These are phyloP conservation scores for Mycena amicta DNA, from an alignment of 768 basidiomycete species.

Conservation along the genomic window DNA sequence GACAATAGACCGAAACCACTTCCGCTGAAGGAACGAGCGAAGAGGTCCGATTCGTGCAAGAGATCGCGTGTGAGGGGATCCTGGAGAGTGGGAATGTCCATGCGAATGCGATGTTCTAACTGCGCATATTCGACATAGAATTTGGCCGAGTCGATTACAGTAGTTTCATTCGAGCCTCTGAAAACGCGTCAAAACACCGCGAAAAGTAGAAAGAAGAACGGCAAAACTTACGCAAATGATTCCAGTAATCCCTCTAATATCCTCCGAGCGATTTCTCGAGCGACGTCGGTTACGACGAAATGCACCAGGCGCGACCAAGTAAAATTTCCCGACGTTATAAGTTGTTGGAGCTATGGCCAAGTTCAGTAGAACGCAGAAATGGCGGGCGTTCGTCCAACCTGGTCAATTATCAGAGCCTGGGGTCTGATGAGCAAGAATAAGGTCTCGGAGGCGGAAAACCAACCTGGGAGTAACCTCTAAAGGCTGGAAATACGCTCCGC, in stretches of 20 bases:
- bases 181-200: conserved; percentile 20
- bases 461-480: conserved; percentile 82
- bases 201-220: conserved; percentile 15
- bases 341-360: conserved; percentile 60
- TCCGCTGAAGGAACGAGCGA: conserved; percentile 79
- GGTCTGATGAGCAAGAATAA: conserved; percentile 20
- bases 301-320: conserved; percentile 60
- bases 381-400: conserved; percentile 49
- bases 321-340: conserved; percentile 72
- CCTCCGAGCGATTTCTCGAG: conserved; percentile 65
- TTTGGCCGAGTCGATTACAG: conserved; percentile 73
- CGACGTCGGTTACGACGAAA: conserved; percentile 46
- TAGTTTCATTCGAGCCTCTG: conserved; percentile 69
- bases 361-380: conserved; percentile 16
- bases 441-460: conserved; percentile 7
- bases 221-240: conserved; percentile 66
- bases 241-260: conserved; percentile 68
- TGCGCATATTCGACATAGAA: conserved; percentile 80
- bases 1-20: conserved; percentile 79
- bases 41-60: conserved; percentile 84
- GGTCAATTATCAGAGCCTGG: conserved; percentile 78
- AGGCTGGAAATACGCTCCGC: conserved; percentile 78
- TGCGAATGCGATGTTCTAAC: conserved; percentile 72
- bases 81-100: conserved; percentile 78
- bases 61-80: conserved; percentile 76